phyloP scores from a whole-genome alignment of 148 eudicot species.

The Euryodendron excelsum region DNA sequence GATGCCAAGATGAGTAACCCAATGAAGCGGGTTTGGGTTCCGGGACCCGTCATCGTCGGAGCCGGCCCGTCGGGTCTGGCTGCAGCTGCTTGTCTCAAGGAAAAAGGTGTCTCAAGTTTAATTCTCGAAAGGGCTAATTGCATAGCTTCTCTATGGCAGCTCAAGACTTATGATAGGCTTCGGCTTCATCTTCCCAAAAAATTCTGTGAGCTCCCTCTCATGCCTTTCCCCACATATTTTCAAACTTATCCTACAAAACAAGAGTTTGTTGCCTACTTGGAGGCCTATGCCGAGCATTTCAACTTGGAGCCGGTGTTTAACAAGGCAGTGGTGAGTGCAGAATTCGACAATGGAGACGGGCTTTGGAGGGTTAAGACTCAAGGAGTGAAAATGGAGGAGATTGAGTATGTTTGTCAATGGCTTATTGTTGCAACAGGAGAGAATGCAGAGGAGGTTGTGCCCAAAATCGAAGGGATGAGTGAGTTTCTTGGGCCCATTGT shows the following conservation, averaged over 20 bases:
- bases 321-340: conserved; percentile 37
- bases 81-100: conserved; percentile 48
- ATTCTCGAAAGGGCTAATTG: conserved; percentile 53
- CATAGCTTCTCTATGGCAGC: conserved; percentile 64
- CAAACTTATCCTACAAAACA: conserved; percentile 66
- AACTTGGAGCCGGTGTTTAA: conserved; percentile 35
- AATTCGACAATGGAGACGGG: conserved; percentile 29
- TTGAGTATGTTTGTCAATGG: conserved; percentile 39
- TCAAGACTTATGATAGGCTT: conserved; percentile 62
- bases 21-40: conserved; percentile 33
- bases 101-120: conserved; percentile 43
- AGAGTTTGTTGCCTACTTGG: conserved; percentile 51
- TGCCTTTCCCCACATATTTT: conserved; percentile 47
- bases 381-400: conserved; percentile 12
- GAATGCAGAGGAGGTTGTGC: conserved; percentile 52
- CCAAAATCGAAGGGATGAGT: conserved; percentile 42
- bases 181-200: conserved; percentile 65
- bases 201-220: conserved; percentile 52
- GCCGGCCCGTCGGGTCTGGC: conserved; percentile 78
- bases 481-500: conserved; percentile 38
- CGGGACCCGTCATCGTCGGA: conserved; percentile 59
- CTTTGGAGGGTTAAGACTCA: conserved; percentile 41
- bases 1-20: not conserved
- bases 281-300: conserved; percentile 40
- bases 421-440: conserved; percentile 70